Evolutionary conservation across 148 eudicot genomes (phyloP), one percentile per base, ranked within the genome.

Genomic region (Heliosperma pusillum): DNA sequence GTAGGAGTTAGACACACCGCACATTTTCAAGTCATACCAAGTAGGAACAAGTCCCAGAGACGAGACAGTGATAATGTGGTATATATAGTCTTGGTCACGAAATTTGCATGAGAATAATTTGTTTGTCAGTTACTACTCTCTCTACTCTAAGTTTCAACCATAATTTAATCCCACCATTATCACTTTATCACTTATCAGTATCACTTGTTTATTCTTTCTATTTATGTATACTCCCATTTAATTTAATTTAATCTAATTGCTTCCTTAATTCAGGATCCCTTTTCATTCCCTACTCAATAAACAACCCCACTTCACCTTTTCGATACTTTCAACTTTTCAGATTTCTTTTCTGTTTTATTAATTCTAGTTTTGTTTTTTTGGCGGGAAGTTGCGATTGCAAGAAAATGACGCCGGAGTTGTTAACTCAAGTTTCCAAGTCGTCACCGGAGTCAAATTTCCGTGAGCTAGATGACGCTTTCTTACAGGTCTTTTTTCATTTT

Each of bases 391-490:
- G 0, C 30, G 30, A 29, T 22, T n/a, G 10, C 25, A 63, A 60
- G 74, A 62, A 65, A n/a, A 61, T 44, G 47, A 19, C 40, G 71
- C 25, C 52, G 71, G 66, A 26, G 20, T 40, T 40, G 20, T 40
- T 40, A 0, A 24, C 2, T 19, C 53, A 9, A 9, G 55, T 44
- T 69, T 44, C n/a, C 56, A 74, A 52, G 60, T 68, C 82, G 40
- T 85, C 89, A 19, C 82, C 84, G 22, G 85, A 81, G 55, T 78
- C 88, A 42, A 88, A 85, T 84, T 91, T 88, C 74, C 90, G 97
- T 56, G 92, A 89, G 57, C 86, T 85, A 22, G 93, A 91, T 66
- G 87, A 88, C 53, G 93, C 84, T 26, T 91, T 86, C 82, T 85
- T 91, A 75, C 93, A 91, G 97, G 97, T 50, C 66, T 70, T 58